These are phyloP conservation scores for Thraustotheca clavata DNA, from an alignment of 352 stramenopile species.

Conservation along the genomic window DNA sequence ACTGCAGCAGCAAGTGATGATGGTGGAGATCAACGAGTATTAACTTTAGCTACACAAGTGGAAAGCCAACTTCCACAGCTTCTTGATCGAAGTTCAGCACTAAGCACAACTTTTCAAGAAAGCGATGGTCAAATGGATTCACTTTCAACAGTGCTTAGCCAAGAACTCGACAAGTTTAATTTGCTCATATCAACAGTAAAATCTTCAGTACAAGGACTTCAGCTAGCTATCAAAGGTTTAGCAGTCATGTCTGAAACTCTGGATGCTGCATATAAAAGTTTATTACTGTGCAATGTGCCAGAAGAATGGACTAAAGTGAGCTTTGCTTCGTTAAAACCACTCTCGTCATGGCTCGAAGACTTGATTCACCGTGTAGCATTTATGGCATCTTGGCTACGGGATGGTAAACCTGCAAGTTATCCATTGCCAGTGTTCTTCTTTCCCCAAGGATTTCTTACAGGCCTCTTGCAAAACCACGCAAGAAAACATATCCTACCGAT, in stretches of 20 bases:
- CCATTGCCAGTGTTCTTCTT: conserved; percentile 64
- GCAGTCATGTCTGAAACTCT: conserved; percentile 43
- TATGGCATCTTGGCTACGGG: conserved; percentile 38
- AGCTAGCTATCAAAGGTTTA: conserved; percentile 49
- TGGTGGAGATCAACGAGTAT: conserved; percentile 2
- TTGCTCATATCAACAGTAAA: conserved; percentile 35
- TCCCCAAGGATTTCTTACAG: conserved; percentile 69
- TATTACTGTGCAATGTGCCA: conserved; percentile 45
- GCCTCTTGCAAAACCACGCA: conserved; percentile 60
- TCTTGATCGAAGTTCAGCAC: neutral
- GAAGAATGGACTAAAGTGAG: conserved; percentile 34
- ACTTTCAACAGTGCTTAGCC: conserved; percentile 50
- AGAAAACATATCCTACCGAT: conserved; percentile 59
- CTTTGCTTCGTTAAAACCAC: conserved; percentile 29
- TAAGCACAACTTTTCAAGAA: neutral
- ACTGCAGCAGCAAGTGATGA: neutral
- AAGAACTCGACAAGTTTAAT: conserved; percentile 52
- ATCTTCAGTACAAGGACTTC: conserved; percentile 33
- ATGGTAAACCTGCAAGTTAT: conserved; percentile 30
- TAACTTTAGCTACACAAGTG: conserved; percentile 23
- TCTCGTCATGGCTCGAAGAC: conserved; percentile 49
- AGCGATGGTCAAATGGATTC: conserved; percentile 28
- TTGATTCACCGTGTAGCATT: conserved; percentile 49
- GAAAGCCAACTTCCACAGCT: conserved; percentile 22
- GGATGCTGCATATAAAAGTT: conserved; percentile 45